Conservation (phyloP, 164 flowering plant genomes). For the Chimonanthus praecox region DNA sequence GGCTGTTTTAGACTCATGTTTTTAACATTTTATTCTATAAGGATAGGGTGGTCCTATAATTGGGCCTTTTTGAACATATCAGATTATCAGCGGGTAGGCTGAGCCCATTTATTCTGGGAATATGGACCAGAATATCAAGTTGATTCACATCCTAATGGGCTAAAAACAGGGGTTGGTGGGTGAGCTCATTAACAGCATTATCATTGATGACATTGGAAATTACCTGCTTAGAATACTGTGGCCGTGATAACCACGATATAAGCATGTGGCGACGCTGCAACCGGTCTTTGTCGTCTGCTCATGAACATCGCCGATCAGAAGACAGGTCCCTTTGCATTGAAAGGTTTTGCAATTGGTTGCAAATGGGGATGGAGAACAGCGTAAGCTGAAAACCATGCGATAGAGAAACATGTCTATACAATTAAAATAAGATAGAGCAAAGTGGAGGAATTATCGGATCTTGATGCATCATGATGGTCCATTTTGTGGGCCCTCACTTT, state of each 20-base stretch:
- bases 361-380: constrained; percentile 11
- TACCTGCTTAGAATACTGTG: constrained; percentile 16
- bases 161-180: neutral
- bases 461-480: neutral
- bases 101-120: neutral
- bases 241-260: constrained; percentile 26
- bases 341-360: constrained; percentile 19
- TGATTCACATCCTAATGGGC: neutral
- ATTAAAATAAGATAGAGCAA: neutral
- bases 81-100: neutral
- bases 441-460: neutral
- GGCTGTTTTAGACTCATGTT: too few relatives aligned
- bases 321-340: constrained; percentile 22
- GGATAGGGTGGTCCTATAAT: neutral
- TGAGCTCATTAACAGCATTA: too few relatives aligned
- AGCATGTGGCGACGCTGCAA: constrained; percentile 22
- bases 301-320: constrained; percentile 18
- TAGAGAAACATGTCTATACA: neutral
- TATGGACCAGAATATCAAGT: neutral
- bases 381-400: constrained; percentile 1
- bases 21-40: too few relatives aligned
- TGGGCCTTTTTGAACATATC: neutral
- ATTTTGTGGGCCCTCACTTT: too few relatives aligned
- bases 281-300: constrained; percentile 7
- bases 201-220: neutral